phyloP scores from a whole-genome alignment of 176 grass and related monocot species.

The Hsuehochloa calcarea region DNA sequence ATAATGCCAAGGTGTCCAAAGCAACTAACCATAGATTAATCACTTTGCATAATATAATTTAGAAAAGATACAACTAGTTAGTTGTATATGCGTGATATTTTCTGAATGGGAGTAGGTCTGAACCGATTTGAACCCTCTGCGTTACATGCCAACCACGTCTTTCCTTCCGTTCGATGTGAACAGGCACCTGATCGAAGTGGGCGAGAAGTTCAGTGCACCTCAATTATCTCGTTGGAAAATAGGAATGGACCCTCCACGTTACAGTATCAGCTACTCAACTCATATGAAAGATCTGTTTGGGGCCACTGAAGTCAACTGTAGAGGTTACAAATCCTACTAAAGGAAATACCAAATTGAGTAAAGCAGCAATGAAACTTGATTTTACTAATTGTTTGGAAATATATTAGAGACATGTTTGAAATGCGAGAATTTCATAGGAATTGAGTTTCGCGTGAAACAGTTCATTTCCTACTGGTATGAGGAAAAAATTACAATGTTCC shows the following conservation, averaged over 20 bases:
- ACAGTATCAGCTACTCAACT: not conserved
- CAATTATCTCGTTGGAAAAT: not conserved
- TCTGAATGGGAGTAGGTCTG: too few relatives aligned
- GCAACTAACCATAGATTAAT: too few relatives aligned
- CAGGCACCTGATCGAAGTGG: not conserved
- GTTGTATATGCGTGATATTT: too few relatives aligned
- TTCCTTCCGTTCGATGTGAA: not conserved
- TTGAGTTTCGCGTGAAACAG: not conserved
- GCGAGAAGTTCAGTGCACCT: not conserved
- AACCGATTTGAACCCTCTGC: too few relatives aligned
- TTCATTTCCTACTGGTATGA: not conserved
- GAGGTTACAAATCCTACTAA: not conserved
- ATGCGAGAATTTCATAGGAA: not conserved
- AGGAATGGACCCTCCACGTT: not conserved
- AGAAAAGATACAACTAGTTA: too few relatives aligned
- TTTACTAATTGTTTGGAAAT: not conserved
- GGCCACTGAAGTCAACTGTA: not conserved
- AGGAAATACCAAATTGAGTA: not conserved
- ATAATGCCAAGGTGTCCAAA: too few relatives aligned
- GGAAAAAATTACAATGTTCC: not conserved
- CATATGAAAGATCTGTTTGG: not conserved
- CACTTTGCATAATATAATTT: too few relatives aligned
- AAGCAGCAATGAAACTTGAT: not conserved
- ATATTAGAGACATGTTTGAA: not conserved
- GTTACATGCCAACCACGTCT: too few relatives aligned